These are phyloP conservation scores for Neopestalotiopsis clavispora DNA, from an alignment of 2,329 filamentous ascomycete genomes.

Conservation along the genomic window DNA sequence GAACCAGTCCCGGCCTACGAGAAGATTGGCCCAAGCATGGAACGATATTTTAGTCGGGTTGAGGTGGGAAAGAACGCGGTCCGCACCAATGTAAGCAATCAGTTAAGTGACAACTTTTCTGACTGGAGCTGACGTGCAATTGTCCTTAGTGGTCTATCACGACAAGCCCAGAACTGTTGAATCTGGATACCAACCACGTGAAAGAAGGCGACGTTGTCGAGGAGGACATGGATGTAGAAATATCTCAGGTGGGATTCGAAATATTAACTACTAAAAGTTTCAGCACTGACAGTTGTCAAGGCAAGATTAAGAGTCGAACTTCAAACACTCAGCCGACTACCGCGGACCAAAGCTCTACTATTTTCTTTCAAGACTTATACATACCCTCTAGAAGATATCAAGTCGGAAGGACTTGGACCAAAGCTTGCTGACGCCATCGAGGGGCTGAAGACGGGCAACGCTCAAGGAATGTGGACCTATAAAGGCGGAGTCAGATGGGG, in stretches of 20 bases:
- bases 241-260: constrained; percentile 37
- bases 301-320: constrained; percentile 41
- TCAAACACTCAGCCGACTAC: constrained; percentile 56
- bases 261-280: no score
- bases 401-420: constrained; percentile 51
- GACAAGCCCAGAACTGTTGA: constrained; percentile 42
- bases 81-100: constrained; percentile 51
- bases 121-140: not conserved
- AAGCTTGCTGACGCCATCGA: constrained; percentile 58
- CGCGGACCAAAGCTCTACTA: constrained; percentile 49
- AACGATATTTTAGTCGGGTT: constrained; percentile 54
- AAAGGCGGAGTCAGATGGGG: constrained; percentile 40
- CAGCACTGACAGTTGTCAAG: not conserved
- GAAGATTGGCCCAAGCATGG: constrained; percentile 60
- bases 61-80: constrained; percentile 54
- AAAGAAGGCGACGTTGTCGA: constrained; percentile 37
- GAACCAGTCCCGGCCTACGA: constrained; percentile 57
- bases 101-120: no score
- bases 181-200: constrained; percentile 42
- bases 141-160: constrained; percentile 11
- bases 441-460: constrained; percentile 54
- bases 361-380: constrained; percentile 64
- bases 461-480: constrained; percentile 53
- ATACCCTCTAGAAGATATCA: constrained; percentile 53
- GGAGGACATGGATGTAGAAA: constrained; percentile 43